Percentiles rank a stretch among this genome's conserved stretches.
Conservation (phyloP, 306 rosid genomes). For the Ormosia semicastrata region DNA sequence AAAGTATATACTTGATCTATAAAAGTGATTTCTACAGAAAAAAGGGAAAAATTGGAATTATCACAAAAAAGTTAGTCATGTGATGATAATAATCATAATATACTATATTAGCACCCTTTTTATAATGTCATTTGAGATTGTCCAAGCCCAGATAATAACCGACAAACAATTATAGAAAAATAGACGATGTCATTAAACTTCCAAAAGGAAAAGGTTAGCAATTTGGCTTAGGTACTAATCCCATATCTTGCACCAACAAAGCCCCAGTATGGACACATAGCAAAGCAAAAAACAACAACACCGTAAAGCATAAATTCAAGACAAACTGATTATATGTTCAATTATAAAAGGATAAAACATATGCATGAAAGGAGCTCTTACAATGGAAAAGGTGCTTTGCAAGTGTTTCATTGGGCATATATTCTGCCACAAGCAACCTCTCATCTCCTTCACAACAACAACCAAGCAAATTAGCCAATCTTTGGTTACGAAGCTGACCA, state of each 20-base stretch:
- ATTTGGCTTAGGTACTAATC: not conserved
- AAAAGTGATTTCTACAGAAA: not conserved
- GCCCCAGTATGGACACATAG: not conserved
- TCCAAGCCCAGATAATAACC: not conserved
- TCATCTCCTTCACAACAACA: constrained; percentile 77
- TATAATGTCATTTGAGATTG: not conserved
- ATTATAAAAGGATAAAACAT: not conserved
- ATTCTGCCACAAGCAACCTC: constrained; percentile 83
- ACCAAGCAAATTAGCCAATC: constrained; percentile 74
- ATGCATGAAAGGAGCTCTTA: constrained; percentile 33
- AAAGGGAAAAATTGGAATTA: not conserved
- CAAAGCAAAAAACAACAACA: not conserved
- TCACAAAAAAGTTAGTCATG: not conserved
- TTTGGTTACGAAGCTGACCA: constrained; percentile 79
- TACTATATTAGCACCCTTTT: not conserved
- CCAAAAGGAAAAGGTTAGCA: not conserved
- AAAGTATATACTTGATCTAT: not conserved
- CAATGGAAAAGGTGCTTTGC: constrained; percentile 82
- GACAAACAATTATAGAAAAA: not conserved
- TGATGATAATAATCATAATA: not conserved
- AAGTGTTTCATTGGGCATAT: constrained; percentile 81
- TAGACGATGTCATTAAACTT: not conserved
- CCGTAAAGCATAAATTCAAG: not conserved
- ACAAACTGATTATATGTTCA: not conserved
- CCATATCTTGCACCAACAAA: not conserved